Evolutionary conservation across 1,139 yeast genomes (phyloP).

Genomic region (Zygotorulaspora mrakii): DNA sequence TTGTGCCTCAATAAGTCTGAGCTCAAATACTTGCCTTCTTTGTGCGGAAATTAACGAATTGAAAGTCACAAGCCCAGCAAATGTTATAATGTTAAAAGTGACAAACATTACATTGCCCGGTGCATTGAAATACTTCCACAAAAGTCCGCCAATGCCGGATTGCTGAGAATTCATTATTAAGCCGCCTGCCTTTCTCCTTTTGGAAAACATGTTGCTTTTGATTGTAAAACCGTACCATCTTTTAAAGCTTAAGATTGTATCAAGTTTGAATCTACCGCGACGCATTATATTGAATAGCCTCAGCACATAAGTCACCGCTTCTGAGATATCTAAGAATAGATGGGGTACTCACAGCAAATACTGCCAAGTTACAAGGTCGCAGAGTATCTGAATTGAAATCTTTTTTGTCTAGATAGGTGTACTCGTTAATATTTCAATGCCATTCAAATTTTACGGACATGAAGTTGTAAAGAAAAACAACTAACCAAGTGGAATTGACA

Average conservation of each 20-base stretch:
- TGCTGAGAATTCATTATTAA: conserved; percentile 11
- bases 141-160: conserved; percentile 10
- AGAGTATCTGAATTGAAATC: too few relatives aligned
- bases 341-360: background rate
- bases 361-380: background rate
- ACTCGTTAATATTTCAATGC: too few relatives aligned
- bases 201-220: conserved; percentile 6
- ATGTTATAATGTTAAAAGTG: conserved; percentile 33
- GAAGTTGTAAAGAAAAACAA: too few relatives aligned
- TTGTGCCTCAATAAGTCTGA: conserved; percentile 9
- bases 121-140: conserved; percentile 36
- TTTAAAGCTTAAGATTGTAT: conserved; percentile 4
- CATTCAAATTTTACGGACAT: conserved; percentile 1
- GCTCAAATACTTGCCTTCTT: conserved; percentile 17
- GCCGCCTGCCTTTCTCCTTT: conserved; percentile 11
- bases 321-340: background rate
- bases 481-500: too few relatives aligned
- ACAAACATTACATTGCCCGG: conserved; percentile 36
- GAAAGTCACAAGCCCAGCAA: conserved; percentile 32
- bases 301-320: background rate
- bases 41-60: conserved; percentile 24
- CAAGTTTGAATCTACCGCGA: conserved; percentile 7
- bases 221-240: conserved; percentile 13
- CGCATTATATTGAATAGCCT: conserved; percentile 10
- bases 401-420: too few relatives aligned